Conservation (phyloP, 2,329 filamentous ascomycete species). For the Apiospora sp. region DNA sequence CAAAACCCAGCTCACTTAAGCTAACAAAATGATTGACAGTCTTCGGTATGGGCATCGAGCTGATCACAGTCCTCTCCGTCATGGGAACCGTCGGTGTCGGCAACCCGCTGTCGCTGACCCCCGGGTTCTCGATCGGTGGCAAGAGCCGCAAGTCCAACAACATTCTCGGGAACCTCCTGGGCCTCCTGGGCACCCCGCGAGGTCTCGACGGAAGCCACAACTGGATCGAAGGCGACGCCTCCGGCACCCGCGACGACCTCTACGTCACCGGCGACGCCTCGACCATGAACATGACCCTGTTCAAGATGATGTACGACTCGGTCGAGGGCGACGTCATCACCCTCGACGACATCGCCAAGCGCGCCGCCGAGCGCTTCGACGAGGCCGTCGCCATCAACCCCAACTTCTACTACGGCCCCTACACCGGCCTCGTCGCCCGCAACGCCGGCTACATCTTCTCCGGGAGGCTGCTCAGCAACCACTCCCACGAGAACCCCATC, state of each 20-base stretch:
- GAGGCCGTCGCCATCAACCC: conserved; percentile 59
- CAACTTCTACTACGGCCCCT: conserved; percentile 62
- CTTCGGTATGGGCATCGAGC: conserved; percentile 56
- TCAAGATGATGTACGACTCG: conserved; percentile 55
- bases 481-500: conserved; percentile 50
- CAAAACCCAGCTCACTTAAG: neutral
- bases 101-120: conserved; percentile 57
- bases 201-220: conserved; percentile 62
- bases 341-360: conserved; percentile 51
- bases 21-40: conserved; percentile 33
- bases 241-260: conserved; percentile 59
- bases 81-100: conserved; percentile 58
- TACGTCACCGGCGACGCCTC: conserved; percentile 59
- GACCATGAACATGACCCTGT: conserved; percentile 60
- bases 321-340: conserved; percentile 46
- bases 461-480: conserved; percentile 52
- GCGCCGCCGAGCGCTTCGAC: conserved; percentile 53
- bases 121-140: conserved; percentile 62
- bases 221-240: conserved; percentile 62
- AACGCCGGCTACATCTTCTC: conserved; percentile 61
- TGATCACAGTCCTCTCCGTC: conserved; percentile 50
- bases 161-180: conserved; percentile 51
- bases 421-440: conserved; percentile 56
- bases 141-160: conserved; percentile 47
- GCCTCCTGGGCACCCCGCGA: conserved; percentile 53